Conservation (phyloP, 139 green algal genomes). For the Chlamydomonas eustigma region DNA sequence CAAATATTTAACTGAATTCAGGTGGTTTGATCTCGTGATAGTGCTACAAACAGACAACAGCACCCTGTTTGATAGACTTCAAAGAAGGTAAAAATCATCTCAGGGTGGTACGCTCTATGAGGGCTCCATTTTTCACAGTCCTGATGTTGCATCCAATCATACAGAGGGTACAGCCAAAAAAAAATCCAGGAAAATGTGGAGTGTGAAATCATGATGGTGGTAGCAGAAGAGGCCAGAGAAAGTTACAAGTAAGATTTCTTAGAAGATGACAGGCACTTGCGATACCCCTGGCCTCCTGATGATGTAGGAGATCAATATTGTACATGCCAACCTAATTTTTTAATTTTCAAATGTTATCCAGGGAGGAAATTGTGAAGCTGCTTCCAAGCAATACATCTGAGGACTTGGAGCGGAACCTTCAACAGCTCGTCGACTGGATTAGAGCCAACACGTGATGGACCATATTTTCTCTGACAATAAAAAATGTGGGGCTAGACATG, state of each 20-base stretch:
- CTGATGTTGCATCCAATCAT: not conserved
- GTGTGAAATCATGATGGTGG: conserved; percentile 97
- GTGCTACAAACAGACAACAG: conserved; percentile 92
- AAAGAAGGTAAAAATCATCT: conserved; percentile 39
- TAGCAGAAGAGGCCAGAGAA: conserved; percentile 91
- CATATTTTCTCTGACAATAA: too few species aligned
- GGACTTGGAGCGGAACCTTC: conserved; percentile 92
- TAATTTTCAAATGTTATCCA: conserved; percentile 14
- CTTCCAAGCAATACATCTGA: conserved; percentile 80
- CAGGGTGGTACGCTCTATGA: not conserved
- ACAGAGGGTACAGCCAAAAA: conserved; percentile 72
- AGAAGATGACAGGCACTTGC: not conserved
- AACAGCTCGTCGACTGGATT: conserved; percentile 68
- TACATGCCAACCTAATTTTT: not conserved
- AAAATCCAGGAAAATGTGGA: conserved; percentile 96
- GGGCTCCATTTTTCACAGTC: not conserved
- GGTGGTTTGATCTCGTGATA: conserved; percentile 95
- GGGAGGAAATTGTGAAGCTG: conserved; percentile 77
- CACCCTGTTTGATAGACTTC: conserved; percentile 82
- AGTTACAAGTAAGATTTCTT: conserved; percentile 71
- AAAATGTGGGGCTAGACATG: too few species aligned
- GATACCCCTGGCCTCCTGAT: not conserved
- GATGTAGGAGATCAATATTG: not conserved
- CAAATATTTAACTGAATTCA: too few species aligned
- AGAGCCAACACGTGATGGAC: conserved; percentile 8